These are phyloP conservation scores for Suillus placidus DNA, from an alignment of 768 basidiomycete species.

Conservation along the genomic window DNA sequence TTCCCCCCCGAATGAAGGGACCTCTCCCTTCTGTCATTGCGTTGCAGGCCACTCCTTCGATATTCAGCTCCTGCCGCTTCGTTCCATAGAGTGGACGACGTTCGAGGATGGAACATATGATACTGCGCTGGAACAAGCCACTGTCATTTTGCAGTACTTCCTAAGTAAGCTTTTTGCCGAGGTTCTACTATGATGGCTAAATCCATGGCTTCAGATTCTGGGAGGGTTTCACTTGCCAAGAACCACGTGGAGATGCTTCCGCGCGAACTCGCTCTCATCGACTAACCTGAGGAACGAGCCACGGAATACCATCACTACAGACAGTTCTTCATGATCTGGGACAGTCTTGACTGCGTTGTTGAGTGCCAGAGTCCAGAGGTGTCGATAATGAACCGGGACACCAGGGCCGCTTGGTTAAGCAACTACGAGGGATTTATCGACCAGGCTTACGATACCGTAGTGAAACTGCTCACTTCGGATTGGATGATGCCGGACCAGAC, in stretches of 20 bases:
- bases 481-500: constrained; percentile 65
- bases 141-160: constrained; percentile 87
- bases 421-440: constrained; percentile 69
- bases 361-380: constrained; percentile 62
- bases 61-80: constrained; percentile 65
- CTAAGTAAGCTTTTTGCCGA: constrained; percentile 58
- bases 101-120: constrained; percentile 72
- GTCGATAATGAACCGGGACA: constrained; percentile 56
- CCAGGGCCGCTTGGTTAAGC: constrained; percentile 58
- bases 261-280: constrained; percentile 58
- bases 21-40: constrained; percentile 63
- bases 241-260: constrained; percentile 63
- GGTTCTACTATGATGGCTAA: background rate
- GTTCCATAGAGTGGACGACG: constrained; percentile 94
- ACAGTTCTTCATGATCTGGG: constrained; percentile 80
- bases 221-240: constrained; percentile 71
- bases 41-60: constrained; percentile 58
- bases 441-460: constrained; percentile 62
- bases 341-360: constrained; percentile 59
- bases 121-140: constrained; percentile 83
- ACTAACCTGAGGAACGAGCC: constrained; percentile 70
- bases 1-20: constrained; percentile 49
- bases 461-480: constrained; percentile 73
- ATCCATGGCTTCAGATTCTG: constrained; percentile 52
- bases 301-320: constrained; percentile 79